These are phyloP conservation scores for Prototheca cutis DNA, from an alignment of 163 green algal species.

Conservation along the genomic window DNA sequence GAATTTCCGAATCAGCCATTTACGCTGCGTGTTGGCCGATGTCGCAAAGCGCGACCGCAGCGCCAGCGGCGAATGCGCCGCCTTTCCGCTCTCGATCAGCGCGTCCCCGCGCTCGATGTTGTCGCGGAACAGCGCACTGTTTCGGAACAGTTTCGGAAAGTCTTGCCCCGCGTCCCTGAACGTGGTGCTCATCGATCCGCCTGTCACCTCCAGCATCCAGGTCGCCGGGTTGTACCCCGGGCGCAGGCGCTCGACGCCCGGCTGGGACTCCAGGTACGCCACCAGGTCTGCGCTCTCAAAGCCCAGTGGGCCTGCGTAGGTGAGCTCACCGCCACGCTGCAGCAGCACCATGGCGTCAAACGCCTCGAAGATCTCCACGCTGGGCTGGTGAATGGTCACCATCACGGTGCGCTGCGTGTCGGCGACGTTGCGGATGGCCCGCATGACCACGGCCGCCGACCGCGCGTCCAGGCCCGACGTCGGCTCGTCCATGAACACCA, in stretches of 20 bases:
- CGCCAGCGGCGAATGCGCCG: slow-evolving; percentile 15
- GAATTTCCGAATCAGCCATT: slow-evolving; percentile 30
- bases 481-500: slow-evolving; percentile 42
- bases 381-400: slow-evolving; percentile 42
- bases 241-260: slow-evolving; percentile 37
- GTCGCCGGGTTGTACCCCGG: slow-evolving; percentile 71
- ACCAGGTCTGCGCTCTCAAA: slow-evolving; percentile 42
- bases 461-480: slow-evolving; percentile 35
- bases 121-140: slow-evolving; percentile 20
- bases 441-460: slow-evolving; percentile 42
- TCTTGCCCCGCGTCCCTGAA: slow-evolving; percentile 22
- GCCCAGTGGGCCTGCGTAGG: slow-evolving; percentile 63
- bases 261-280: slow-evolving; percentile 47
- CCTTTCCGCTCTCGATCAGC: slow-evolving; percentile 10
- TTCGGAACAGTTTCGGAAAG: slow-evolving; percentile 36
- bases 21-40: slow-evolving; percentile 15
- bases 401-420: slow-evolving; percentile 39
- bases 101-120: slow-evolving; percentile 19
- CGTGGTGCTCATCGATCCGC: slow-evolving; percentile 44
- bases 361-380: slow-evolving; percentile 41
- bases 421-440: slow-evolving; percentile 32
- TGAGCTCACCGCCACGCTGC: slow-evolving; percentile 33
- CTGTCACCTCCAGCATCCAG: slow-evolving; percentile 65
- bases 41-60: slow-evolving; percentile 32
- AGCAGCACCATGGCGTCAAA: slow-evolving; percentile 69